Evolutionary conservation across 83 land plant species (phyloP).

Genomic region (Picea mariana): DNA sequence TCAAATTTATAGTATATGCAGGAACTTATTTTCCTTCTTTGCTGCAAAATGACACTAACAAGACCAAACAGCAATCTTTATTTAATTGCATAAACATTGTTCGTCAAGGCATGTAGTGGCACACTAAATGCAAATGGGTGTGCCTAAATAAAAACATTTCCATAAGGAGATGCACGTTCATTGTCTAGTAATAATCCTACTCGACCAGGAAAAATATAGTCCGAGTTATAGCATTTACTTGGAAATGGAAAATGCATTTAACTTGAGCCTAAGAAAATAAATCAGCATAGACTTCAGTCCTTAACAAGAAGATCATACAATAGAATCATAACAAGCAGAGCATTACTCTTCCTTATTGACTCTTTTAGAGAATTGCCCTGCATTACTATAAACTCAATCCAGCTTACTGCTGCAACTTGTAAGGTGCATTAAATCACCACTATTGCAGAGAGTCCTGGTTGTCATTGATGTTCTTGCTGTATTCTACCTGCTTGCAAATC

Average conservation of each 20-base stretch:
- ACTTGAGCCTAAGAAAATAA: not conserved
- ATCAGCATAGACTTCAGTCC: not conserved
- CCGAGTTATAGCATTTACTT: not conserved
- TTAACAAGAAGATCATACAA: not conserved
- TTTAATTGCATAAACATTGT: too few relatives aligned
- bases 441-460: not conserved
- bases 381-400: not conserved
- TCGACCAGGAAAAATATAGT: not conserved
- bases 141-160: too few relatives aligned
- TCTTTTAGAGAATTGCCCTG: not conserved
- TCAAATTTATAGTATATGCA: too few relatives aligned
- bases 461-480: not conserved
- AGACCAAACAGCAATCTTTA: too few relatives aligned
- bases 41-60: too few relatives aligned
- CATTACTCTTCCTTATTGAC: not conserved
- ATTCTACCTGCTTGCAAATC: conserved; percentile 3
- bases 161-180: not conserved
- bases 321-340: not conserved
- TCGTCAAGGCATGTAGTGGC: too few relatives aligned
- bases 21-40: too few relatives aligned
- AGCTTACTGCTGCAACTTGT: conserved; percentile 2
- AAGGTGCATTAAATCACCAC: conserved; percentile 3
- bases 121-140: too few relatives aligned
- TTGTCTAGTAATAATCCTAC: not conserved
- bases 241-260: not conserved